Evolutionary conservation across 2,329 filamentous ascomycete genomes (phyloP), one percentile per base, ranked within the genome.

Genomic region (Aspergillus sp.): DNA sequence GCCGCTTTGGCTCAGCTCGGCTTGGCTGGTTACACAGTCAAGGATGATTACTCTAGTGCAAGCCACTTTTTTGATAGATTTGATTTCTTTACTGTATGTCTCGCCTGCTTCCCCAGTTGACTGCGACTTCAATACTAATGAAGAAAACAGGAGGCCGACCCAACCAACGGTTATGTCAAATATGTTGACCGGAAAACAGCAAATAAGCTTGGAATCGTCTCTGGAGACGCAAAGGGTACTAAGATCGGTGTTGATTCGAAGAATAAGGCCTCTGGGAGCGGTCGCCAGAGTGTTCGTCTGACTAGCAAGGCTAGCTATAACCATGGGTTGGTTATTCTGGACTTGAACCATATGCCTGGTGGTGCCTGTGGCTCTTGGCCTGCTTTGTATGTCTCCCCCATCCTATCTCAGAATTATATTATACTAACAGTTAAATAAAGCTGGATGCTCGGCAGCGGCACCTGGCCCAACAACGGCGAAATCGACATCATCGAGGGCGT

Each of bases 401-500:
- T 41, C 19, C 19, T 19, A 19, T 19, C 19, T 19, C n/a, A n/a
- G n/a, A n/a, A n/a, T n/a, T n/a, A n/a, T n/a, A 7, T 12, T 10
- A 33, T 29, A 11, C 27, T 40, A 37, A 46, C 43, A 11, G 33
- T 19, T 5, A 30, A 32, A 10, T 36, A 39, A 28, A 71, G 69
- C 61, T 79, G 76, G 76, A 73, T 71, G 37, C 61, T 88, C 30
- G 86, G 85, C 11, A 71, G 75, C n/a, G 66, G 77, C 58, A 19
- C 19, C 19, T 90, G 87, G 87, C 87, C 87, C 2, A 62, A 62
- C 34, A 71, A 73, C 6, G 86, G 86, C 37, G 87, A 90, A 67
- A 86, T 91, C 56, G 87, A 91, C 62, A 85, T 90, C 56, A 80
- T 90, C 54, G 87, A 90, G 69, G 86, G 85, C 32, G 83, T 89